Evolutionary conservation across 1,139 yeast species (phyloP).

Genomic region (Saccharomyces hybrid): DNA sequence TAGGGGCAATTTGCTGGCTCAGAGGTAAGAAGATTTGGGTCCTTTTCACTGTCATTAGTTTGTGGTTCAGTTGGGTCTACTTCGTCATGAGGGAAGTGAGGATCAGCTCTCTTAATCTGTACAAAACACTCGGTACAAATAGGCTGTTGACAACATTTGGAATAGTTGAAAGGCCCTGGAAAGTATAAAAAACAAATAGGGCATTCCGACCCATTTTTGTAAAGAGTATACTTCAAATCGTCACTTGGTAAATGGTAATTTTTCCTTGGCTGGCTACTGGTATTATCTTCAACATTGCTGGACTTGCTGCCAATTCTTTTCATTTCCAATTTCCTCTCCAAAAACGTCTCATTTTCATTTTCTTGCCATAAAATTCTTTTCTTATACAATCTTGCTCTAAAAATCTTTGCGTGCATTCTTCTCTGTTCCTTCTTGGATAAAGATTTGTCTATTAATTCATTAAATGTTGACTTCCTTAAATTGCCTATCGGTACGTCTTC

Average conservation of each 20-base stretch:
- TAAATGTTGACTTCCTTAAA: constrained; percentile 30
- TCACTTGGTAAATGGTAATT: constrained; percentile 33
- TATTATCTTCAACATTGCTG: constrained; percentile 11
- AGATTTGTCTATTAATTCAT: constrained; percentile 42
- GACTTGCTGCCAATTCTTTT: background rate
- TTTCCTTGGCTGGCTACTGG: constrained; percentile 8
- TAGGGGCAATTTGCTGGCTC: constrained; percentile 91
- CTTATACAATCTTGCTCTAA: constrained; percentile 40
- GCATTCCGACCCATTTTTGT: constrained; percentile 67
- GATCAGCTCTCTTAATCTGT: constrained; percentile 87
- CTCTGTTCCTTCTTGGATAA: constrained; percentile 38
- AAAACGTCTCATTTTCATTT: constrained; percentile 43
- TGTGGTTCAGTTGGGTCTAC: constrained; percentile 31
- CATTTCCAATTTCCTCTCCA: constrained; percentile 34
- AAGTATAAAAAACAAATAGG: constrained; percentile 89
- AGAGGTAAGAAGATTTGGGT: constrained; percentile 61
- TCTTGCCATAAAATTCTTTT: constrained; percentile 46
- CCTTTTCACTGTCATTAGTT: constrained; percentile 31
- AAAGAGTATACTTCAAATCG: constrained; percentile 43
- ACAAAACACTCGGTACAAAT: constrained; percentile 96
- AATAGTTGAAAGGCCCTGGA: constrained; percentile 68
- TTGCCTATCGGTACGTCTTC: constrained; percentile 44
- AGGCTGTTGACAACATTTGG: constrained; percentile 90
- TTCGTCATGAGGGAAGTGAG: constrained; percentile 81
- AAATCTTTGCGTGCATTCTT: constrained; percentile 50